These are phyloP conservation scores for Diaporthe destruens DNA, from an alignment of 2,329 filamentous ascomycete species.

Conservation along the genomic window DNA sequence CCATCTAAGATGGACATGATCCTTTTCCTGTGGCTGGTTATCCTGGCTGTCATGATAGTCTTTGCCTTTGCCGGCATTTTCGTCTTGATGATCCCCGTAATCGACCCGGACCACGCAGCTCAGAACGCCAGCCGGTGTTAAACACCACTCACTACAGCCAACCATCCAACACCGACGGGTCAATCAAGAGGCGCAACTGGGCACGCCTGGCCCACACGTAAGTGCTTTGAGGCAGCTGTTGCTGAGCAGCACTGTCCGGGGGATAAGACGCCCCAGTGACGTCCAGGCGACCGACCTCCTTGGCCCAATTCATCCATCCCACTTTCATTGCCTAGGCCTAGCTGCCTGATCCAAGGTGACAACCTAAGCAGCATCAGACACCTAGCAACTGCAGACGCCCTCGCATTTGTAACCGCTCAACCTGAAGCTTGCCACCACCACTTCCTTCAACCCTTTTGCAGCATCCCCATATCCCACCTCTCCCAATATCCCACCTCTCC, in stretches of 20 bases:
- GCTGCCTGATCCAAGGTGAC: neutral
- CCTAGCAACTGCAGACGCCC: neutral
- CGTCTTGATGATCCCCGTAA: slow-evolving; percentile 33
- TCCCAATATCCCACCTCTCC: neutral
- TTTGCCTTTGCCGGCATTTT: slow-evolving; percentile 39
- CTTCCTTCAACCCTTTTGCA: neutral
- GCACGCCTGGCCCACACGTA: neutral
- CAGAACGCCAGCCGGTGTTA: slow-evolving; percentile 13
- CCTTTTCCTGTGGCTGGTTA: slow-evolving; percentile 39
- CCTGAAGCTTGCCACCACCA: neutral
- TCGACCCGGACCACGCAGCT: slow-evolving; percentile 33
- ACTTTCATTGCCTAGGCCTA: no score
- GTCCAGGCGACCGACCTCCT: neutral
- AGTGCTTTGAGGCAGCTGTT: neutral
- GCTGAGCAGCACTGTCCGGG: neutral
- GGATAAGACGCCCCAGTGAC: neutral
- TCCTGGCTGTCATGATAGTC: slow-evolving; percentile 40
- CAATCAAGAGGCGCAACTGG: neutral
- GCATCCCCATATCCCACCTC: neutral
- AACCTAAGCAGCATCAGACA: neutral
- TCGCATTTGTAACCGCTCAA: neutral
- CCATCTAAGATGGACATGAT: slow-evolving; percentile 41
- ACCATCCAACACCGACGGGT: no score
- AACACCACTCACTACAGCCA: neutral
- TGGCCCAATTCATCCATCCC: neutral